Conservation (phyloP, 192 early-diverging fungal species). For the Physocladia obscura region DNA sequence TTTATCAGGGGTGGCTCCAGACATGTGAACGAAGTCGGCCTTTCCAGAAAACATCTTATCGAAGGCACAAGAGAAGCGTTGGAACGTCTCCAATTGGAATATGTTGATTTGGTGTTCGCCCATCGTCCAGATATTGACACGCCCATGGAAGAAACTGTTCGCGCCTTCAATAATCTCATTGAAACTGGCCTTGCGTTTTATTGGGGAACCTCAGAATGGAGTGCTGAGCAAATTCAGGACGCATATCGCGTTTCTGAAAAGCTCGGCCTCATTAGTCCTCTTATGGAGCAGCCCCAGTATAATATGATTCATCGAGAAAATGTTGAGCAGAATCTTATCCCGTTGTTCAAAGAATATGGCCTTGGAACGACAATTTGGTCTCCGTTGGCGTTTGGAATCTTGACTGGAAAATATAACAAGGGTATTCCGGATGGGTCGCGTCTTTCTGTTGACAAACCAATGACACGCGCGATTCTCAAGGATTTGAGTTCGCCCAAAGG, state of each 20-base stretch:
- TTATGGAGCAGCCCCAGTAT: constrained; percentile 74
- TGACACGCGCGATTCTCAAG: constrained; percentile 47
- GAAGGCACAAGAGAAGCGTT: constrained; percentile 76
- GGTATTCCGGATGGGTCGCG: constrained; percentile 65
- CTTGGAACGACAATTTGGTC: constrained; percentile 80
- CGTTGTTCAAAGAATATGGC: constrained; percentile 66
- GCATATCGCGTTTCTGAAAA: constrained; percentile 68
- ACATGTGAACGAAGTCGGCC: constrained; percentile 74
- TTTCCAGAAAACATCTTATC: constrained; percentile 83
- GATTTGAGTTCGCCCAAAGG: constrained; percentile 78
- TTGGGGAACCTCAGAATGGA: constrained; percentile 80
- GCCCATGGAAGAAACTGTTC: constrained; percentile 82
- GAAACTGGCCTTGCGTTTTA: constrained; percentile 77
- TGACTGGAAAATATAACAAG: constrained; percentile 72
- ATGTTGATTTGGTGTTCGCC: constrained; percentile 71
- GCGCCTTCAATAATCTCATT: constrained; percentile 80
- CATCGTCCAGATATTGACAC: constrained; percentile 73
- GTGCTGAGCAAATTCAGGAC: constrained; percentile 70
- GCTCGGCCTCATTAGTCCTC: constrained; percentile 59
- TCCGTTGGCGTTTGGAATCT: constrained; percentile 62
- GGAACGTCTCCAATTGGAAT: constrained; percentile 63
- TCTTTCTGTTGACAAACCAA: constrained; percentile 56
- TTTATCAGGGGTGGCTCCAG: background rate
- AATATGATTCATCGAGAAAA: constrained; percentile 80
- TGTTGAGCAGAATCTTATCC: constrained; percentile 49